Evolutionary conservation across 306 rosid species (phyloP), one percentile per base, ranked within the genome.

Genomic region (Fragaria iinumae): DNA sequence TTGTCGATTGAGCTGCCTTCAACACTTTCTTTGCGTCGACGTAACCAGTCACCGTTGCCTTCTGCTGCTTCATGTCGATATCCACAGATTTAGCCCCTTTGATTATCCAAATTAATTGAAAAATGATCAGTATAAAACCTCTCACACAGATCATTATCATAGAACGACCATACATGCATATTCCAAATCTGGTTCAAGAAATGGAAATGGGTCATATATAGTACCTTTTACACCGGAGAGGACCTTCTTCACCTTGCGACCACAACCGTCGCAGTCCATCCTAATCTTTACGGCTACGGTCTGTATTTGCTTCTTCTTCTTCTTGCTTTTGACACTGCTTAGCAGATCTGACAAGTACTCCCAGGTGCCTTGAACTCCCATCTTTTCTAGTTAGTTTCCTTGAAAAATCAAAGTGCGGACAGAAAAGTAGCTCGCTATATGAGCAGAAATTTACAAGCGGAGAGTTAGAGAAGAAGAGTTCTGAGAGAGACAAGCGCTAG

Each of bases 201-300:
- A 60, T 60, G 17, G 8, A 29, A 56, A 56, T 21, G 13, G 34
- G 16, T 63, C 32, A 55, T 72, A 25, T 0, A 25, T 0, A 3
- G n/a, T 82, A 90, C 99, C 99, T 86, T 95, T 95, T 17, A 95
- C 93, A 9, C 91, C 87, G 27, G 93, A 90, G 76, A 92, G 96
- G 56, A 95, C 95, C 27, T 88, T 88, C 82, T 95, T 90, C 62
- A 92, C 91, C 84, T 95, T 95, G 77, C 97, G 92, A 4, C 86
- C 92, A 68, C 98, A 95, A 0, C 98, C 98, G 74, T 95, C 98
- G 50, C 98, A 95, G 72, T 95, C 98, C 98, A 95, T 95, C 77
- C 97, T 88, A 73, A 95, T 80, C 78, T 95, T 95, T 18, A 95
- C 82, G 27, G 98, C 77, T 0, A 95, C 97, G 0, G 97, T 95